Conservation (phyloP, 1,284 basidiomycete species). For the Anthracocystis panici-leucophaei region DNA sequence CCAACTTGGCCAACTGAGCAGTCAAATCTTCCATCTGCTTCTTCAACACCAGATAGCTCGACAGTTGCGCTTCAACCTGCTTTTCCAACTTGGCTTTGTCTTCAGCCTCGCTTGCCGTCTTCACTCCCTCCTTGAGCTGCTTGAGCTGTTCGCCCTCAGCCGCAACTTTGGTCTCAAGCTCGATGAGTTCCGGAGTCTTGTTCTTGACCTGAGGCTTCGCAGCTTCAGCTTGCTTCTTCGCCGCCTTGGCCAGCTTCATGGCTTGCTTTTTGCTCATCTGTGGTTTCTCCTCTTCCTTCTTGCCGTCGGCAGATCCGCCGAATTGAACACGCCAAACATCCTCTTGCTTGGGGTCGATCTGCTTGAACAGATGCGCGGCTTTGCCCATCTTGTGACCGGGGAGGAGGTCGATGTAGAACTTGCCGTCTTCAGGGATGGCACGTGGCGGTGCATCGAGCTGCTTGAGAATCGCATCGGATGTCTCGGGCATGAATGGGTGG, state of each 20-base stretch:
- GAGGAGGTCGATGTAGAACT: constrained; percentile 81
- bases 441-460: constrained; percentile 93
- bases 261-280: constrained; percentile 66
- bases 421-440: constrained; percentile 72
- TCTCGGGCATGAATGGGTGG: constrained; percentile 97
- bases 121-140: constrained; percentile 51
- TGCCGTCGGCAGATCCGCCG: constrained; percentile 74
- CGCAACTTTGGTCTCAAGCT: constrained; percentile 54
- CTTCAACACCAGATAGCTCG: constrained; percentile 33
- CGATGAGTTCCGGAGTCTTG: constrained; percentile 60
- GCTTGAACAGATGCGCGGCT: constrained; percentile 91
- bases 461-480: constrained; percentile 81
- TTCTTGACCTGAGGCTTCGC: constrained; percentile 52
- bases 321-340: constrained; percentile 85
- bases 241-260: constrained; percentile 64
- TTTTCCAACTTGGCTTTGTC: constrained; percentile 52
- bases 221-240: constrained; percentile 58
- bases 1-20: constrained; percentile 34
- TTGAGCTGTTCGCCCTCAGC: constrained; percentile 57
- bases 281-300: constrained; percentile 46
- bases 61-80: constrained; percentile 29
- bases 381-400: constrained; percentile 86
- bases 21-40: constrained; percentile 45
- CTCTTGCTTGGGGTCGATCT: constrained; percentile 90
- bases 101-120: constrained; percentile 46